phyloP scores from a whole-genome alignment of 2,329 filamentous ascomycete genomes.

The Aspergillus amoenus region DNA sequence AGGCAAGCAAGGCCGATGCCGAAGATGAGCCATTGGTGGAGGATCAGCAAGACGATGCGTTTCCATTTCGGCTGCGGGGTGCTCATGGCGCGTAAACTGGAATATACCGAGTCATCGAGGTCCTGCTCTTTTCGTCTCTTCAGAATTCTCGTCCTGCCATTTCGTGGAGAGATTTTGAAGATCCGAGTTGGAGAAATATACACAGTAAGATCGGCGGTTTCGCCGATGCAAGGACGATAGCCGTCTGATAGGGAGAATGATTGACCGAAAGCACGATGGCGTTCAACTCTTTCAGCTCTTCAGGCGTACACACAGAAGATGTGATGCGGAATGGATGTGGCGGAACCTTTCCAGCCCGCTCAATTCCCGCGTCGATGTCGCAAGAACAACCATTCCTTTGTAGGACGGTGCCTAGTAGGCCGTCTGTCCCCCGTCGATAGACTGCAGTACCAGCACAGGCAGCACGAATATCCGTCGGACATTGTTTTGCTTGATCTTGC shows the following conservation, averaged over 20 bases:
- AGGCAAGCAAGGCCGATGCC: conserved; percentile 56
- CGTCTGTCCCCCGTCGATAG: too few relatives aligned
- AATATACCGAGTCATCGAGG: neutral
- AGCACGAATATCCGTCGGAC: neutral
- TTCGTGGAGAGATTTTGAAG: neutral
- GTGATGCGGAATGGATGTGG: neutral
- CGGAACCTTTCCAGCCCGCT: neutral
- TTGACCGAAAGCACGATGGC: neutral
- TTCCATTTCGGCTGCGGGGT: conserved; percentile 17
- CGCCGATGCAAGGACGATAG: conserved; percentile 1
- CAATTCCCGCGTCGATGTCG: neutral
- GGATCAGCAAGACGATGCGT: conserved; percentile 26
- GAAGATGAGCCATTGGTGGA: conserved; percentile 65
- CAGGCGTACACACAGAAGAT: too few relatives aligned
- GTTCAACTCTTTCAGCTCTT: neutral
- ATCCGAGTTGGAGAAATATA: neutral
- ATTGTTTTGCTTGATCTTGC: neutral
- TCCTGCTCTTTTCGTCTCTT: neutral
- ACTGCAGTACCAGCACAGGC: neutral
- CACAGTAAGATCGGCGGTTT: neutral
- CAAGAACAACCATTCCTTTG: neutral
- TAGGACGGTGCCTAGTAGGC: too few relatives aligned
- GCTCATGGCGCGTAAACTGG: neutral
- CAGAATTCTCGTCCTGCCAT: neutral
- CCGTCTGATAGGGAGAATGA: conserved; percentile 10